Base-by-base conservation (phyloP, 768 basidiomycete genomes). In the Calocera cornea region DNA sequence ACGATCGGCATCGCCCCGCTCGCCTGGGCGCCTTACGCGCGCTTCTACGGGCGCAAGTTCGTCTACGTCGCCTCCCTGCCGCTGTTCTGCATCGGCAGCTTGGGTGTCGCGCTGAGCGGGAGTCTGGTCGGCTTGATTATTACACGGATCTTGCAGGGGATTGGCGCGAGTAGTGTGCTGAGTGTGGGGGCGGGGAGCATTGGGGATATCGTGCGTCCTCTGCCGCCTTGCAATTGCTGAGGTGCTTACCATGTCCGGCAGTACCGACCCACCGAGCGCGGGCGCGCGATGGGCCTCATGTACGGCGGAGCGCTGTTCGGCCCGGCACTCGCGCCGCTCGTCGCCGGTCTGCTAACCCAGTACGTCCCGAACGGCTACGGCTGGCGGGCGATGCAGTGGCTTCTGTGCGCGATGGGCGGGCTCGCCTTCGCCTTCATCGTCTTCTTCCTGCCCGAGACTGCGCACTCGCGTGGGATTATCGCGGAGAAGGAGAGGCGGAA, bases 141-240 rank as follows among this genome's bases (percentile, higher is more conserved):
- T 19, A 87, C 84, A 78, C 79, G 89, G 7, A 81, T 86, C 44
- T 70, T 89, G 0, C 88, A 90, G 72, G 84, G 85, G 0, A 78
- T 87, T 44, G 89, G 88, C 19, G 79, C 84, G 3, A 82, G 85
- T 7, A 82, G 82, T 22, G 73, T 76, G 2, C 12, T 84, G 80
- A 1, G 72, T 79, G 73, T 83, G 81, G n/a, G 79, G 83, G 65
- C 89, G 81, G 81, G 85, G 10, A 77, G 80, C 1, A 74, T 78
- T 22, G 77, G 77, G 2, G 77, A 78, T 70, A 74, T 77, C 69
- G 68, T 69, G 31, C 11, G 14, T 29, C 31, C 54, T 33, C 24
- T 33, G 7, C 54, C 31, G 27, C 27, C 2, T 14, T 11, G 14
- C 31, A 24, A 3, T 19, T 7, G 19, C 44, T 47, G 44, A 60